Evolutionary conservation across 306 rosid species (phyloP).

Genomic region (Quercus cerris): DNA sequence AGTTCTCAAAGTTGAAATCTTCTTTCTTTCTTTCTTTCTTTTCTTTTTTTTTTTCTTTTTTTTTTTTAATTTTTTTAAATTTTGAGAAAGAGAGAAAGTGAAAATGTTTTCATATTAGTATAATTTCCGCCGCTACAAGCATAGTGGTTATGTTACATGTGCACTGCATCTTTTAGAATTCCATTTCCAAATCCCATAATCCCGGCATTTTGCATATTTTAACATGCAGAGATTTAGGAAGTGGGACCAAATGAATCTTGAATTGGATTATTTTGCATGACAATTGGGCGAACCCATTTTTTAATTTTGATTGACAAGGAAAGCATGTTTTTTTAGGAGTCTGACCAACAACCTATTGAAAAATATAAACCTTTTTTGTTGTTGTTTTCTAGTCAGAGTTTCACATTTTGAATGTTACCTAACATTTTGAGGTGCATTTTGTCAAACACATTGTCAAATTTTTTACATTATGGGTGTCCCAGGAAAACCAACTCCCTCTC

Average conservation of each 20-base stretch:
- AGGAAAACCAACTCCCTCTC: not conserved
- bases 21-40: no score
- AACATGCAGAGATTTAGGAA: not conserved
- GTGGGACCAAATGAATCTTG: constrained; percentile 14
- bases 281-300: constrained; percentile 1
- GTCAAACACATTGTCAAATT: not conserved
- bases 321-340: constrained; percentile 8
- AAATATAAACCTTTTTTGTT: constrained; percentile 3
- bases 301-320: constrained; percentile 10
- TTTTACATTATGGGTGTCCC: not conserved
- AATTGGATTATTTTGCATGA: not conserved
- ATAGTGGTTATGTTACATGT: not conserved
- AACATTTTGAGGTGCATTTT: not conserved
- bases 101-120: not conserved
- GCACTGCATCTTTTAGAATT: not conserved
- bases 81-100: no score
- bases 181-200: not conserved
- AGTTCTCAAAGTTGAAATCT: not conserved
- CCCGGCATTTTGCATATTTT: not conserved
- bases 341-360: constrained; percentile 39
- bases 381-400: not conserved
- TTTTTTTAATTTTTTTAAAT: no score
- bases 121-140: not conserved
- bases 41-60: no score
- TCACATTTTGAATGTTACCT: constrained; percentile 2